These are phyloP conservation scores for Ophiostoma sp. DNA, from an alignment of 2,329 filamentous ascomycete genomes.

Conservation along the genomic window DNA sequence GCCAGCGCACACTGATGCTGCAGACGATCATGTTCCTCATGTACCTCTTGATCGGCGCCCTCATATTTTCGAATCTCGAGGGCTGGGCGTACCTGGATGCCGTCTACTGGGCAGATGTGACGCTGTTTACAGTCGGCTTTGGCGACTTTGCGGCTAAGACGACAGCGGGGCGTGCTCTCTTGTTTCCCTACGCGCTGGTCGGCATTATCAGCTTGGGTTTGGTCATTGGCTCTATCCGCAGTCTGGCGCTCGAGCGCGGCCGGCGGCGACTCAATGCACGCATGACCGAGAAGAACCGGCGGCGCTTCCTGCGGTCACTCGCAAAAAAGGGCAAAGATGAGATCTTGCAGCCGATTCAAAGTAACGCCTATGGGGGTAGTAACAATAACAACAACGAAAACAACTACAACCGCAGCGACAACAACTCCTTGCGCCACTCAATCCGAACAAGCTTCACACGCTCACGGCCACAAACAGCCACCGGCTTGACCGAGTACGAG, in stretches of 20 bases:
- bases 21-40: constrained; percentile 83
- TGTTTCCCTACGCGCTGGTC: constrained; percentile 78
- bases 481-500: constrained; percentile 45
- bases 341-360: constrained; percentile 47
- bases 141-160: constrained; percentile 50
- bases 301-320: constrained; percentile 44
- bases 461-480: constrained; percentile 14
- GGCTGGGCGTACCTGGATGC: constrained; percentile 72
- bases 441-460: constrained; percentile 17
- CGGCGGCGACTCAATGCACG: constrained; percentile 50
- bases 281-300: constrained; percentile 56
- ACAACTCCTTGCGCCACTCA: not conserved
- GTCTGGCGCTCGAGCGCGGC: constrained; percentile 55
- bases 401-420: not conserved
- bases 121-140: constrained; percentile 59
- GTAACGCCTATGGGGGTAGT: not conserved
- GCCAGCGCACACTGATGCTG: constrained; percentile 81
- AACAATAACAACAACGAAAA: not conserved
- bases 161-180: constrained; percentile 59
- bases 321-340: constrained; percentile 42
- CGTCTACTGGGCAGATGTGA: constrained; percentile 73
- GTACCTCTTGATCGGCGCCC: constrained; percentile 72
- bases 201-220: constrained; percentile 67
- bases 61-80: constrained; percentile 68
- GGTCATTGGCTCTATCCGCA: constrained; percentile 40